A percentile compares a stretch with the other conserved stretches of the same genome.
Evolutionary conservation across 768 basidiomycete genomes (phyloP).

Genomic region (Lenzites betulinus): DNA sequence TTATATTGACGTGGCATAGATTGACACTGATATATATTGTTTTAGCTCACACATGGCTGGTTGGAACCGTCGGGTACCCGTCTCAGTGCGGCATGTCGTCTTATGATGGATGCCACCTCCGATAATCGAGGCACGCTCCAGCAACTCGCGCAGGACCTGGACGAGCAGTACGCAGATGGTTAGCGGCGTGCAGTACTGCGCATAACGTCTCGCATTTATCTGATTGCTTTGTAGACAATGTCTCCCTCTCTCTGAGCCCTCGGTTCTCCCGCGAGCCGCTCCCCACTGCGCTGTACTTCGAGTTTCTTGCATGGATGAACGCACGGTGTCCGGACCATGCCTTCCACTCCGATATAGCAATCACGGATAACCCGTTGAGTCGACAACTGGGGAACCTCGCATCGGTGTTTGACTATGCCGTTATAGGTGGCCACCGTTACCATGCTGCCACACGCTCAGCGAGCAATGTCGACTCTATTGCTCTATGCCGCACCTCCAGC

Average conservation of each 20-base stretch:
- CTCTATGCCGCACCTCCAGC: not conserved
- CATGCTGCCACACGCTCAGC: not conserved
- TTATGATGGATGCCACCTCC: not conserved
- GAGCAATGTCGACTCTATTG: not conserved
- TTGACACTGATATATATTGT: no score
- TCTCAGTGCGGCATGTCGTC: not conserved
- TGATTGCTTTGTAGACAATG: not conserved
- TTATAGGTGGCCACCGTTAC: constrained; percentile 1
- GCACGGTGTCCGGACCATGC: not conserved
- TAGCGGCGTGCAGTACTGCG: not conserved
- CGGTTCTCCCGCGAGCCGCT: not conserved
- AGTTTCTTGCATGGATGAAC: not conserved
- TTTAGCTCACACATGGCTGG: no score
- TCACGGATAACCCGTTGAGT: not conserved
- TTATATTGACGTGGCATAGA: no score
- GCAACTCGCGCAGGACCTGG: not conserved
- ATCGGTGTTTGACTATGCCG: not conserved
- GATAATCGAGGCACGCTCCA: not conserved
- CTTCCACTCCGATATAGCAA: not conserved
- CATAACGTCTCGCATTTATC: not conserved
- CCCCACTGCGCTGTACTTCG: not conserved
- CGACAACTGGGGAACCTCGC: not conserved
- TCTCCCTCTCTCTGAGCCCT: not conserved
- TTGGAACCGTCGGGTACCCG: no score
- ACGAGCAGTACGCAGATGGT: not conserved